Conservation (phyloP, 208 protist species). For the Blastocrithidia nonstop region DNA sequence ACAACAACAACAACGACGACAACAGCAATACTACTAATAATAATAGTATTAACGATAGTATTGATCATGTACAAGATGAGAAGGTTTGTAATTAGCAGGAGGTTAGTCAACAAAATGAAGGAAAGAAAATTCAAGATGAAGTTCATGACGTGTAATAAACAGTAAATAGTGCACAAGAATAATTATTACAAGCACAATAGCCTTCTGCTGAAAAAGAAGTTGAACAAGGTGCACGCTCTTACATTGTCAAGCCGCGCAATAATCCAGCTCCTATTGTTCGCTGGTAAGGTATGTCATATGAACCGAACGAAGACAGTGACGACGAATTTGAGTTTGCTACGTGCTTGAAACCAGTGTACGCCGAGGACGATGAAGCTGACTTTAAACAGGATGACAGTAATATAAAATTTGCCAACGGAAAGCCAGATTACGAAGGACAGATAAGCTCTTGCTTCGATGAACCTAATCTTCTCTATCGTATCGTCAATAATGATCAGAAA, state of each 20-base stretch:
- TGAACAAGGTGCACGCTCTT: not conserved
- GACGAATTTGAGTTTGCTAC: slow-evolving; percentile 58
- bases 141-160: not conserved
- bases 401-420: slow-evolving; percentile 37
- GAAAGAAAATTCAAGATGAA: not conserved
- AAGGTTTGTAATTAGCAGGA: too few species aligned
- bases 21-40: not conserved
- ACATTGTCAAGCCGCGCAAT: slow-evolving; percentile 20
- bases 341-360: slow-evolving; percentile 14
- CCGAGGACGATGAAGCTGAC: slow-evolving; percentile 17
- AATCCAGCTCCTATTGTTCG: slow-evolving; percentile 16
- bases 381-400: not conserved
- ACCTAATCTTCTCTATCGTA: slow-evolving; percentile 59
- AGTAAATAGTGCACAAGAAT: not conserved
- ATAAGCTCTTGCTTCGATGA: slow-evolving; percentile 65
- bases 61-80: not conserved
- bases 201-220: not conserved
- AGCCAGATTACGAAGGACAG: slow-evolving; percentile 35
- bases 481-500: slow-evolving; percentile 39
- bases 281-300: slow-evolving; percentile 42
- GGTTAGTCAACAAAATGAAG: not conserved
- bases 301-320: slow-evolving; percentile 29
- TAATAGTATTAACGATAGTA: too few species aligned
- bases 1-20: not conserved
- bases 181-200: not conserved